phyloP scores from a whole-genome alignment of 1,284 basidiomycete genomes.

The Apiotrichum laibachii region DNA sequence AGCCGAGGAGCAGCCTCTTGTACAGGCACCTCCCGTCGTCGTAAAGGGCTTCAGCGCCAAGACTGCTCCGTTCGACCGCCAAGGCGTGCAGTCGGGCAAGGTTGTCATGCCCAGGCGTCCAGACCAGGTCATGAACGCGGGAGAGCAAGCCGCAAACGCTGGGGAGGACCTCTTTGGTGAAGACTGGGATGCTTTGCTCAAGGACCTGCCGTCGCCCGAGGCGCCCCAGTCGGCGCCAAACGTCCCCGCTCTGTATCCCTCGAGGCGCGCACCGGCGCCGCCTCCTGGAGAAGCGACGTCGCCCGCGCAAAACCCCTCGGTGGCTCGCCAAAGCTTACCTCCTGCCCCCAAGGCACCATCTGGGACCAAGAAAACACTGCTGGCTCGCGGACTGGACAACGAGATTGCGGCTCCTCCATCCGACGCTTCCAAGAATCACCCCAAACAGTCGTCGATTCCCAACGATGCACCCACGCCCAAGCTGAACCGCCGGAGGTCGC shows the following conservation, averaged over 20 bases:
- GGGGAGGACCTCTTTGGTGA: conserved; percentile 1
- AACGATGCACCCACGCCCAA: conserved; percentile 5
- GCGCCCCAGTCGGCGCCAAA: not conserved
- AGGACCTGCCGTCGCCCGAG: conserved; percentile 1
- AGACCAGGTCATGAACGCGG: not conserved
- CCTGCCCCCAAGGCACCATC: too few relatives aligned
- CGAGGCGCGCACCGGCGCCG: not conserved
- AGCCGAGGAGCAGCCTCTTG: not conserved
- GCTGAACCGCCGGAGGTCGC: conserved; percentile 11
- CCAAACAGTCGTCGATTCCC: not conserved
- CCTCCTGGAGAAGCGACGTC: too few relatives aligned
- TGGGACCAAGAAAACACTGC: too few relatives aligned
- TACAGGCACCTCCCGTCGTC: not conserved
- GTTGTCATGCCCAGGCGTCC: conserved; percentile 1
- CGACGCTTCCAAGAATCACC: not conserved
- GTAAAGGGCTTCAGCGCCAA: not conserved
- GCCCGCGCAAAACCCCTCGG: too few relatives aligned
- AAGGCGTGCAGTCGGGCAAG: not conserved
- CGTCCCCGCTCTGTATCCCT: not conserved
- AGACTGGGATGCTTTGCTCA: conserved; percentile 5
- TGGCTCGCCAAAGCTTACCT: too few relatives aligned
- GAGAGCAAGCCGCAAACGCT: too few relatives aligned
- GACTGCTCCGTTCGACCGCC: not conserved
- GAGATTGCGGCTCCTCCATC: too few relatives aligned
- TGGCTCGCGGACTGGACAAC: too few relatives aligned